Evolutionary conservation across 306 rosid species (phyloP).

Genomic region (Pterocarpus santalinus): DNA sequence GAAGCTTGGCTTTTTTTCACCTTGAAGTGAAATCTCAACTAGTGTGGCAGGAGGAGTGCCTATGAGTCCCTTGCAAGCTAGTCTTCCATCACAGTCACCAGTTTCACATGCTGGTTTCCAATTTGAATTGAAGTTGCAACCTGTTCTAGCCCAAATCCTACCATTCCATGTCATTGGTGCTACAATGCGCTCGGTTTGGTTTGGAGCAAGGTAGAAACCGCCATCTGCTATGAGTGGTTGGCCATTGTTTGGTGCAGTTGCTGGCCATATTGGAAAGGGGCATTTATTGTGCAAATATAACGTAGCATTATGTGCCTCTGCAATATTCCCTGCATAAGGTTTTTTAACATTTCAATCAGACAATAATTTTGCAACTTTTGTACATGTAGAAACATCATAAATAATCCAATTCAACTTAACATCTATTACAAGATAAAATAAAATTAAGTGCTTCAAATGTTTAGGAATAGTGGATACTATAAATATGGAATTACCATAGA

Average conservation of each 20-base stretch:
- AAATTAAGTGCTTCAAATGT: neutral
- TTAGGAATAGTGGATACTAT: neutral
- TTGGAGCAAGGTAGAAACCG: slow-evolving; percentile 77
- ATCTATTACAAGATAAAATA: neutral
- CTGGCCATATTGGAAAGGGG: slow-evolving; percentile 90
- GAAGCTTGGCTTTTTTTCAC: slow-evolving; percentile 64
- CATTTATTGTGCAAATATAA: slow-evolving; percentile 77
- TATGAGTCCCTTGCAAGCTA: slow-evolving; percentile 81
- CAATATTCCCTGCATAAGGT: slow-evolving; percentile 53
- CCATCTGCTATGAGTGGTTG: slow-evolving; percentile 81
- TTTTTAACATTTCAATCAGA: neutral
- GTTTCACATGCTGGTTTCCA: slow-evolving; percentile 75
- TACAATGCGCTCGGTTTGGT: slow-evolving; percentile 51
- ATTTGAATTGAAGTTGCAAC: slow-evolving; percentile 67
- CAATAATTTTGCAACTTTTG: neutral
- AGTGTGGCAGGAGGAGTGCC: slow-evolving; percentile 91
- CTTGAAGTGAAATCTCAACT: slow-evolving; percentile 70
- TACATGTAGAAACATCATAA: neutral
- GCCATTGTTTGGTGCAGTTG: slow-evolving; percentile 81
- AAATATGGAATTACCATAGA: slow-evolving; percentile 56
- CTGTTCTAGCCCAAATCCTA: slow-evolving; percentile 92
- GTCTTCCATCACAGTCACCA: slow-evolving; percentile 83
- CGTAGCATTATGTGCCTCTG: slow-evolving; percentile 58
- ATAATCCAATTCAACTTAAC: neutral
- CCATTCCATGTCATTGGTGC: slow-evolving; percentile 90